Percentiles rank a stretch among this genome's conserved stretches.
Conservation (phyloP, 345 rosid genomes). For the Camelina neglecta region DNA sequence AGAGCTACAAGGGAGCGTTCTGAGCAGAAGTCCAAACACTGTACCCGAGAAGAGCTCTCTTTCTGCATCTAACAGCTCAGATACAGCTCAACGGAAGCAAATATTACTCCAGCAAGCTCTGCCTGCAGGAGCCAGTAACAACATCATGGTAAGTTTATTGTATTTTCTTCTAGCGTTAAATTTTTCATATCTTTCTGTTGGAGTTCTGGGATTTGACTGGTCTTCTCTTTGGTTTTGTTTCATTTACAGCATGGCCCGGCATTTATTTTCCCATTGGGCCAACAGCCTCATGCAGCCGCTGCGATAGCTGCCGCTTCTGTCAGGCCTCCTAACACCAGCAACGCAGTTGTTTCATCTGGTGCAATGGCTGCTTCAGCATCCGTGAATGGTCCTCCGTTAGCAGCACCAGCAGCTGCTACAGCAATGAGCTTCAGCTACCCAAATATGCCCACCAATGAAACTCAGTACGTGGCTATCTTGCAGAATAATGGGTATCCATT, state of each 20-base stretch:
- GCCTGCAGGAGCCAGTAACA: constrained; percentile 68
- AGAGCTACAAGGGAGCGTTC: constrained; percentile 55
- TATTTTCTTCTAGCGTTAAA: not conserved
- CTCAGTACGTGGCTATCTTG: constrained; percentile 78
- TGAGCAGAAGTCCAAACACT: not conserved
- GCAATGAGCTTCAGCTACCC: constrained; percentile 77
- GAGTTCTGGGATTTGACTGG: not conserved
- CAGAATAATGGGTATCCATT: constrained; percentile 74
- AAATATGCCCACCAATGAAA: constrained; percentile 65
- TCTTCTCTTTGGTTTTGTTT: constrained; percentile 11
- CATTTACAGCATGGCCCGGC: constrained; percentile 65
- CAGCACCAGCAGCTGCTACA: constrained; percentile 56
- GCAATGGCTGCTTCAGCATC: constrained; percentile 49
- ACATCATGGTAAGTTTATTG: constrained; percentile 57
- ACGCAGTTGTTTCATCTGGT: constrained; percentile 43
- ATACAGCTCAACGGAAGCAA: constrained; percentile 70
- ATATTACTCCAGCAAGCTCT: constrained; percentile 72
- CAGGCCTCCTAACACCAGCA: constrained; percentile 52
- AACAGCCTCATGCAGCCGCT: constrained; percentile 70
- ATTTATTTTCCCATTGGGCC: constrained; percentile 75
- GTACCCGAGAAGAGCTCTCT: constrained; percentile 60
- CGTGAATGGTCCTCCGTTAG: constrained; percentile 49
- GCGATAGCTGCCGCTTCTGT: constrained; percentile 61
- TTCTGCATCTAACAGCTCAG: constrained; percentile 49
- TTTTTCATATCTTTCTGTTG: not conserved